Percentiles rank a stretch among this genome's conserved stretches.
phyloP scores from a whole-genome alignment of 139 green algal species.

The Picochlorum sp. region DNA sequence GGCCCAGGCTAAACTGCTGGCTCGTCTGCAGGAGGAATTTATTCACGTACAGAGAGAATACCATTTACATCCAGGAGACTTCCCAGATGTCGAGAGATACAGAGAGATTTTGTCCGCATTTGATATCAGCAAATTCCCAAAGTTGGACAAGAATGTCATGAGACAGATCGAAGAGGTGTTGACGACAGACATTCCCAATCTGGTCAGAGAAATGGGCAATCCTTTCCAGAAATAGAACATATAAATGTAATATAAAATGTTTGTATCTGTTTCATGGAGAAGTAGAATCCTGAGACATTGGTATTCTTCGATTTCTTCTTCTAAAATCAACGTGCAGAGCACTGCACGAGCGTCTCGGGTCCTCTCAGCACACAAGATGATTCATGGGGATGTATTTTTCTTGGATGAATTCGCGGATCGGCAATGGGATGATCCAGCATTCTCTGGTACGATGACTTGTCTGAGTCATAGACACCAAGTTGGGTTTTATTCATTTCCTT shows the following conservation, averaged over 20 bases:
- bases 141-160: conserved; percentile 50
- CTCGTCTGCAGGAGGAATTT: conserved; percentile 57
- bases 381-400: conserved; percentile 60
- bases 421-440: conserved; percentile 75
- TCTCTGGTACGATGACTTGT: background rate
- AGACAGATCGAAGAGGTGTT: conserved; percentile 74
- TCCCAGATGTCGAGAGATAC: conserved; percentile 80
- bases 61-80: conserved; percentile 84
- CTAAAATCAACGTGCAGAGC: too few species aligned
- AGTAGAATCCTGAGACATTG: too few species aligned
- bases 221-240: conserved; percentile 37
- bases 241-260: background rate
- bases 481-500: too few species aligned
- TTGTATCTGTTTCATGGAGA: too few species aligned
- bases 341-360: too few species aligned
- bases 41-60: conserved; percentile 79
- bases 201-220: conserved; percentile 86
- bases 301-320: too few species aligned
- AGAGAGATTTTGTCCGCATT: conserved; percentile 72
- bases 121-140: conserved; percentile 73
- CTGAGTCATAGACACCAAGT: too few species aligned
- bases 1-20: conserved; percentile 53
- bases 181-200: conserved; percentile 72
- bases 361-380: background rate
- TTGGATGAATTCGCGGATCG: conserved; percentile 72